These are phyloP conservation scores for Fusarium foetens DNA, from an alignment of 2,329 filamentous ascomycete genomes.

Conservation along the genomic window DNA sequence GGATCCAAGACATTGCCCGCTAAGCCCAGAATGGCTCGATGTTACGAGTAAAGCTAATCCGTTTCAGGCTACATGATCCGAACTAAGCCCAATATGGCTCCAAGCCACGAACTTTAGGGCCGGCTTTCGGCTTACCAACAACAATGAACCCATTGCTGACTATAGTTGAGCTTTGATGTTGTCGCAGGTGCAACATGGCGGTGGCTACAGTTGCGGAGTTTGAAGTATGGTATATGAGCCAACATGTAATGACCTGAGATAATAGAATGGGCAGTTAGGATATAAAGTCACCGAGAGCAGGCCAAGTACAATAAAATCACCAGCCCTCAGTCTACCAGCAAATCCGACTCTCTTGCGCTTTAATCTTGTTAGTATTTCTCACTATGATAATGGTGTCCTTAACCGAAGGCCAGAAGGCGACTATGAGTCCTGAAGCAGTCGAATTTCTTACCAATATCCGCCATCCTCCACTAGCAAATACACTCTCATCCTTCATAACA, in stretches of 20 bases:
- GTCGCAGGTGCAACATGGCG: too few species aligned
- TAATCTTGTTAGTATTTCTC: too few species aligned
- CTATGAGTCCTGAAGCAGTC: background rate
- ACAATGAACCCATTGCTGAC: background rate
- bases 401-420: background rate
- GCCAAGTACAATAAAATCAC: too few species aligned
- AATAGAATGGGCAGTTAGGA: too few species aligned
- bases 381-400: background rate
- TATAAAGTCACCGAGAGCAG: too few species aligned
- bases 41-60: background rate
- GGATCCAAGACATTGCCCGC: fast-evolving
- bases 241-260: too few species aligned
- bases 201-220: too few species aligned
- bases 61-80: background rate
- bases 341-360: too few species aligned
- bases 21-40: background rate
- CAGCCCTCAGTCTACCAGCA: too few species aligned
- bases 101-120: background rate
- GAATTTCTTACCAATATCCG: background rate
- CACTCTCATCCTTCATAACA: background rate
- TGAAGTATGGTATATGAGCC: too few species aligned
- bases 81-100: background rate
- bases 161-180: too few species aligned
- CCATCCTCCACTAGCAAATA: background rate
- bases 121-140: background rate